Conservation (phyloP, 352 stramenopile species). For the Phytophthora pluvialis region DNA sequence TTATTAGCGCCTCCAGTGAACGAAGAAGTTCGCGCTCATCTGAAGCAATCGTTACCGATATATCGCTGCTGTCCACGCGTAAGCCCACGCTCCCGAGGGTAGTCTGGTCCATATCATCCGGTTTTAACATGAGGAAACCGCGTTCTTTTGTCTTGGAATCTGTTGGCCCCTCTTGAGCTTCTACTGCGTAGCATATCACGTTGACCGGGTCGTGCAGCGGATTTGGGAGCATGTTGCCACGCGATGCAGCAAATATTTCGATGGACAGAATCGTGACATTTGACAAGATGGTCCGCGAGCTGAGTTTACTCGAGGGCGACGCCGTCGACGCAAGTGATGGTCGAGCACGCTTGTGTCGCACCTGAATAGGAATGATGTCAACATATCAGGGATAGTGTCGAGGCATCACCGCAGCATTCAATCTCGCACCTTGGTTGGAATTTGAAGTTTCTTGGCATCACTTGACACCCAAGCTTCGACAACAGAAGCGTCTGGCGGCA, state of each 20-base stretch:
- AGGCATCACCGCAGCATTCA: neutral
- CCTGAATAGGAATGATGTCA: constrained; percentile 7
- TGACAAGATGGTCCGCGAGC: constrained; percentile 42
- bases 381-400: constrained; percentile 7
- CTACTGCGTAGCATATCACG: constrained; percentile 70
- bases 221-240: constrained; percentile 71
- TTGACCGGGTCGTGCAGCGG: constrained; percentile 69
- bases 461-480: constrained; percentile 46
- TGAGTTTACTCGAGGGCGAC: constrained; percentile 29
- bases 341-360: constrained; percentile 28
- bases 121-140: constrained; percentile 53
- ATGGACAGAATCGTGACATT: constrained; percentile 86
- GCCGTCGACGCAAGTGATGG: constrained; percentile 22
- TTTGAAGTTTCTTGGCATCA: constrained; percentile 6
- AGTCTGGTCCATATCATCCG: constrained; percentile 27
- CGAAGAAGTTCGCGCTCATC: constrained; percentile 71
- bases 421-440: constrained; percentile 33
- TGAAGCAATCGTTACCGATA: constrained; percentile 36
- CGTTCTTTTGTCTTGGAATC: constrained; percentile 55
- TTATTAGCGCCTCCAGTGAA: constrained; percentile 60
- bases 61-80: constrained; percentile 45
- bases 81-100: constrained; percentile 31
- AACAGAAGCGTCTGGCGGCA: constrained; percentile 41
- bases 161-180: constrained; percentile 73
- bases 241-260: constrained; percentile 70